Evolutionary conservation across 345 rosid species (phyloP), one percentile per base, ranked within the genome.

Genomic region (Excoecaria cochinchinensis): DNA sequence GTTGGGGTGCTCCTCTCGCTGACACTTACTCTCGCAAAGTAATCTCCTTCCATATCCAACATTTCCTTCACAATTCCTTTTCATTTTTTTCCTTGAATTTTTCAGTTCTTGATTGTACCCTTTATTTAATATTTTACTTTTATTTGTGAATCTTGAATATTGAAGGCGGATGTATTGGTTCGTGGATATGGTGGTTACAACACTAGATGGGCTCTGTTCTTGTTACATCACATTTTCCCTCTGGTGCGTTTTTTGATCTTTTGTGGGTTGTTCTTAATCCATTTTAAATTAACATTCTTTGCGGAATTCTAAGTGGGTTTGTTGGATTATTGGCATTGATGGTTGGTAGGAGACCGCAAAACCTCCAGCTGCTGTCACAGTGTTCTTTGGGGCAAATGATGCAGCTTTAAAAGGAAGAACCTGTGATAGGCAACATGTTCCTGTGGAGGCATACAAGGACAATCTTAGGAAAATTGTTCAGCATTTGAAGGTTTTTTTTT

Each of bases 131-230:
- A 40, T 55, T 73, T 58, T 40, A 4, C 6, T 75, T 25, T 79
- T n/a, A 1, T 63, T 61, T 68, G 15, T 72, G 7, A 51, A 51
- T 56, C 25, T 17, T 50, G 44, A 36, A 61, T 11, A 31, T 6
- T 36, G 21, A 38, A 89, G 92, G 94, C 92, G 21, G 98, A 95
- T 78, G 86, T 91, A 13, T 61, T 89, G n/a, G 85, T 90, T 56
- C 99, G 99, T 82, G 99, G 99, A 25, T 95, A 95, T 78, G 88
- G 91, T 56, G 99, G 98, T 38, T 95, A 95, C 91, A 95, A 89
- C 83, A 91, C 95, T 61, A 80, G 94, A 85, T 92, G 95, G 98
- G 97, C 97, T 71, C 80, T 94, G 80, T 92, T 92, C 87, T 84
- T 94, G 90, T 83, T 94, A 53, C 85, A 84, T 62, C 91, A 87